Evolutionary conservation across 441 rosid species (phyloP), one percentile per base, ranked within the genome.

Genomic region (Theobroma grandiflorum): DNA sequence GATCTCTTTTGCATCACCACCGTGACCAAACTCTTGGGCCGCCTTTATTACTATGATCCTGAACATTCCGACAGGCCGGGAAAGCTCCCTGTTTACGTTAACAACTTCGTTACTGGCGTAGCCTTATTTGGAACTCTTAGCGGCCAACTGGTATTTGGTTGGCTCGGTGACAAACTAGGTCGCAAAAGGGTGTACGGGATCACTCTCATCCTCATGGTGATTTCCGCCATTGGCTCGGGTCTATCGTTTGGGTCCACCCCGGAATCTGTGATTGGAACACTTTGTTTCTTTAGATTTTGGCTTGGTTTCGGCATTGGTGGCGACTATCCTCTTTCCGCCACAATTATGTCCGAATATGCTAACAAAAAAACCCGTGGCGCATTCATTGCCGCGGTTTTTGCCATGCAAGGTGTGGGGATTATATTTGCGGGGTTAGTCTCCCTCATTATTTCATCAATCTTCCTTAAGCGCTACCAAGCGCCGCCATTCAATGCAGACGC

Each of bases 281-380:
- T 94, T 47, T 92, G 96, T 75, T 94, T 94, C 83, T 92, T 92
- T 75, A 84, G 94, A 77, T 93, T 93, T 64, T 93, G 96, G 97
- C 81, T 93, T 0, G 96, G 96, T 58, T 90, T 93, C 11, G 98
- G 98, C 18, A 89, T 94, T 2, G 96, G 98, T 0, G 98, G 98
- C 2, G 98, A 94, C 77, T 94, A 93, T 57, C 95, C 97, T 4
- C 90, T 93, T 45, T 91, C 94, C 0, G 95, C 95, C 11, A 87
- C 95, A 0, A 91, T 91, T 53, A 93, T 93, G 94, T 91, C 93
- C 0, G 97, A 93, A 66, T 91, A 93, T 33, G 94, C 98, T 0
- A 92, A 92, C 75, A 91, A 92, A 82, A 92, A 81, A 55, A 90
- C 91, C 3, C 93, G 94, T 0, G 93, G 96, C 0, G 86, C 90